Evolutionary conservation across 106 monocot species (phyloP).

Genomic region (Dactylorhiza incarnata): DNA sequence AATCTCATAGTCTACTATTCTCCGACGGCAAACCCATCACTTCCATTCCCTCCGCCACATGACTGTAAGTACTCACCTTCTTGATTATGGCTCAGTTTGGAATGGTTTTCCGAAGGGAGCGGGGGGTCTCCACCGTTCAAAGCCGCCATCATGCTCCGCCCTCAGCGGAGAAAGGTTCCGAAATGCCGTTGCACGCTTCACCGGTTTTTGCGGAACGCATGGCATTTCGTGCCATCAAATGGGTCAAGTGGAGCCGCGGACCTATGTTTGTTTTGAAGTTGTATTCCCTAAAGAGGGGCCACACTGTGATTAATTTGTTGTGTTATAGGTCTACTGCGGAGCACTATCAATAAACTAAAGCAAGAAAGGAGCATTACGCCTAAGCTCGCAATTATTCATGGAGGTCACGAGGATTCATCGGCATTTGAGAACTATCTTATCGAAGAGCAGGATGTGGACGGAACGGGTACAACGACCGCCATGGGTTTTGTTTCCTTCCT

Average conservation of each 20-base stretch:
- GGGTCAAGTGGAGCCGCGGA: too few relatives aligned
- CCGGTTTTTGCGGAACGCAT: too few relatives aligned
- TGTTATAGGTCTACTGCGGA: slow-evolving; percentile 55
- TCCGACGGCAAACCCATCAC: slow-evolving; percentile 62
- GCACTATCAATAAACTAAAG: slow-evolving; percentile 75
- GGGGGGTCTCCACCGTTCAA: too few relatives aligned
- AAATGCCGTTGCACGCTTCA: too few relatives aligned
- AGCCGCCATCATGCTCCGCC: too few relatives aligned
- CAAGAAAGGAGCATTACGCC: slow-evolving; percentile 87
- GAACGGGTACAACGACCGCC: slow-evolving; percentile 23
- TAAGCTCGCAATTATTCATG: slow-evolving; percentile 70
- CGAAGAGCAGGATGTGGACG: slow-evolving; percentile 91
- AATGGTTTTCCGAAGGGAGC: too few relatives aligned
- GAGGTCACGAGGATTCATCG: slow-evolving; percentile 74
- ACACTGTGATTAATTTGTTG: not conserved
- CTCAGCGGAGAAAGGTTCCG: too few relatives aligned
- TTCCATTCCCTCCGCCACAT: slow-evolving; percentile 91
- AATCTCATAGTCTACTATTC: slow-evolving; percentile 88
- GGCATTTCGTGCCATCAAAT: too few relatives aligned
- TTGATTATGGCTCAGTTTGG: not conserved
- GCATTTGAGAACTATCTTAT: slow-evolving; percentile 80
- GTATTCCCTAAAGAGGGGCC: too few relatives aligned
- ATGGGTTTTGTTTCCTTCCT: slow-evolving; percentile 85
- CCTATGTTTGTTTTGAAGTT: too few relatives aligned
- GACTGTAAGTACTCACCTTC: slow-evolving; percentile 57